These are phyloP conservation scores for Elaeis oleifera DNA, from an alignment of 202 grass and related monocot genomes.

Conservation along the genomic window DNA sequence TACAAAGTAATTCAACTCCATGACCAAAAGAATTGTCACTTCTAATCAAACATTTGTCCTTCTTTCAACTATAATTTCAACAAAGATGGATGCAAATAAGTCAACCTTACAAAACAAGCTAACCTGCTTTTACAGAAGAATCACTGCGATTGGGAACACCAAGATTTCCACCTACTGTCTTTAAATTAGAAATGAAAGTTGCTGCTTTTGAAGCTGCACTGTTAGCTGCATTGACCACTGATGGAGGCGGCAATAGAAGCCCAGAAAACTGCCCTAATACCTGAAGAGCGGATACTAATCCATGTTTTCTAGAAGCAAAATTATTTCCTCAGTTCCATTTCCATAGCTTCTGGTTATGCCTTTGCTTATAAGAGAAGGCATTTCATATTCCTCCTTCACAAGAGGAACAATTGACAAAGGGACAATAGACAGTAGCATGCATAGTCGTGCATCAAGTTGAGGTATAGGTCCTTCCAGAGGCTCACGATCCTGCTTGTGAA, in stretches of 20 bases:
- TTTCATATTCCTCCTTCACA: constrained; percentile 75
- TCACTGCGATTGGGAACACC: constrained; percentile 45
- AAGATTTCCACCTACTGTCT: constrained; percentile 37
- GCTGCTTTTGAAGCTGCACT: constrained; percentile 80
- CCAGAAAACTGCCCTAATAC: constrained; percentile 71
- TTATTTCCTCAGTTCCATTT: constrained; percentile 37
- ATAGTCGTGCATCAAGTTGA: constrained; percentile 77
- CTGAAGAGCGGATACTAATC: constrained; percentile 80
- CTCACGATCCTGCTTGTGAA: constrained; percentile 58
- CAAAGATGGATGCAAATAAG: no score
- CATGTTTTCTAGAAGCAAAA: constrained; percentile 51
- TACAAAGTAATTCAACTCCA: no score
- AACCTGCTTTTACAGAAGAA: constrained; percentile 69
- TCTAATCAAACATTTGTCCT: no score
- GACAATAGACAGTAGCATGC: constrained; percentile 76
- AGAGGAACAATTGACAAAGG: constrained; percentile 62
- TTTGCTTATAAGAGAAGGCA: not conserved
- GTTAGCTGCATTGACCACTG: constrained; percentile 68
- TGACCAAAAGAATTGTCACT: no score
- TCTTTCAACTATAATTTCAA: no score
- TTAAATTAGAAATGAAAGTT: constrained; percentile 52
- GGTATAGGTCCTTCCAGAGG: constrained; percentile 80
- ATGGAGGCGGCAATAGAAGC: constrained; percentile 77
- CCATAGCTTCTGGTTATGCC: not conserved
- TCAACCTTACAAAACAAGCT: constrained; percentile 4